Percentiles rank a stretch among this genome's conserved stretches.
phyloP scores from a whole-genome alignment of 2,329 filamentous ascomycete species.

The Talaromyces sp. region DNA sequence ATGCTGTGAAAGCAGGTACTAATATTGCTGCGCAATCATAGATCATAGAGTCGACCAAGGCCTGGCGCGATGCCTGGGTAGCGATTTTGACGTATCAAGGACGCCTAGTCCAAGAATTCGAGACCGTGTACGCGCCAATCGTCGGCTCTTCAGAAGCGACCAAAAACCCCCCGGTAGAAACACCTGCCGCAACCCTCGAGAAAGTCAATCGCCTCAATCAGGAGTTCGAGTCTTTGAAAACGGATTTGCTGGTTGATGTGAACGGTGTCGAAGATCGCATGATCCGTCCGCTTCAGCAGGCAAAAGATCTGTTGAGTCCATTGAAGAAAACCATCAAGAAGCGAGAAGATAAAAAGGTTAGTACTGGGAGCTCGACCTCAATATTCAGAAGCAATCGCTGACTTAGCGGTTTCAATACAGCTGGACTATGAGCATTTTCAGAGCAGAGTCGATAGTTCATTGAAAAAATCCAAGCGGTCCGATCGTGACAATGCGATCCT shows the following conservation, averaged over 20 bases:
- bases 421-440: slow-evolving; percentile 77
- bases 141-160: slow-evolving; percentile 60
- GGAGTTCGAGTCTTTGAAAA: slow-evolving; percentile 66
- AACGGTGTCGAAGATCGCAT: slow-evolving; percentile 66
- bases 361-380: not conserved
- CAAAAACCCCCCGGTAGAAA: slow-evolving; percentile 54
- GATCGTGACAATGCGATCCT: slow-evolving; percentile 70
- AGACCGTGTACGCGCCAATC: slow-evolving; percentile 72
- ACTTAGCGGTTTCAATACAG: slow-evolving; percentile 32
- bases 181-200: slow-evolving; percentile 60
- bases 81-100: slow-evolving; percentile 67
- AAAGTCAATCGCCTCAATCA: slow-evolving; percentile 63
- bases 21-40: slow-evolving; percentile 33
- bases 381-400: not conserved
- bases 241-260: slow-evolving; percentile 68
- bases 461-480: slow-evolving; percentile 66
- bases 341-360: slow-evolving; percentile 70
- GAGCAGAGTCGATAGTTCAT: slow-evolving; percentile 64
- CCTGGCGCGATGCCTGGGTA: slow-evolving; percentile 76
- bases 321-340: slow-evolving; percentile 82
- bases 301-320: slow-evolving; percentile 64
- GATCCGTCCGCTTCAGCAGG: slow-evolving; percentile 65
- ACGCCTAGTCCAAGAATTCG: slow-evolving; percentile 63
- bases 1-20: not conserved
- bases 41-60: slow-evolving; percentile 71